Evolutionary conservation across 2,329 filamentous ascomycete species (phyloP).

Genomic region (Neonectria magnoliae): DNA sequence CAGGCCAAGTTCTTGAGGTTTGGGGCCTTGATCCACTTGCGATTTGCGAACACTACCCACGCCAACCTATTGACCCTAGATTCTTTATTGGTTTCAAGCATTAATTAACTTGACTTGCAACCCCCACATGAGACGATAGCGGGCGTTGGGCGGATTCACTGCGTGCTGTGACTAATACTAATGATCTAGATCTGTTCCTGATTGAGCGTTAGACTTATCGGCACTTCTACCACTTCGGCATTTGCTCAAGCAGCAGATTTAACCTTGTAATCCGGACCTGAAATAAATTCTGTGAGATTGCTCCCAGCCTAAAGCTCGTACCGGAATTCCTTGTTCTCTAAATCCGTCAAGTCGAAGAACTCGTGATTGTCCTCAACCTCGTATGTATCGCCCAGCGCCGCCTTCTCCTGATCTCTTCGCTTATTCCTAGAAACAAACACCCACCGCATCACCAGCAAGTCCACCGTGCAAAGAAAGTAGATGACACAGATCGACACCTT

Average conservation of each 20-base stretch:
- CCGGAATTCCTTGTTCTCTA: slow-evolving; percentile 30
- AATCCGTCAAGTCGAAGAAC: slow-evolving; percentile 33
- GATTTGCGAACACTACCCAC: background rate
- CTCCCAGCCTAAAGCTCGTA: slow-evolving; percentile 17
- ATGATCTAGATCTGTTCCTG: too few species aligned
- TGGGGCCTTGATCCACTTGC: background rate
- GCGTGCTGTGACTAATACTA: background rate
- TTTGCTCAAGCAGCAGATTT: too few species aligned
- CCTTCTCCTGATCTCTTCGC: slow-evolving; percentile 24
- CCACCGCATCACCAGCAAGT: slow-evolving; percentile 33
- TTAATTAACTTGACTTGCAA: too few species aligned
- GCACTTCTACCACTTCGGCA: too few species aligned
- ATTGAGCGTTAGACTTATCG: too few species aligned
- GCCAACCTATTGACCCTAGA: background rate
- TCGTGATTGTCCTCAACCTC: slow-evolving; percentile 31
- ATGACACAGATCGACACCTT: slow-evolving; percentile 36
- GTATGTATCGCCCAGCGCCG: slow-evolving; percentile 1
- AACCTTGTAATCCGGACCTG: too few species aligned
- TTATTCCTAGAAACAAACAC: slow-evolving; percentile 28
- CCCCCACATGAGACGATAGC: background rate
- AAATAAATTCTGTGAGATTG: background rate
- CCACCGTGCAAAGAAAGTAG: slow-evolving; percentile 33
- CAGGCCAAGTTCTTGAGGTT: background rate
- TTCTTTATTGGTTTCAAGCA: background rate
- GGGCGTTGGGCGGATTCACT: background rate